Base-by-base conservation (phyloP, 192 early-diverging fungal species). In the Blastocladiella britannica region DNA sequence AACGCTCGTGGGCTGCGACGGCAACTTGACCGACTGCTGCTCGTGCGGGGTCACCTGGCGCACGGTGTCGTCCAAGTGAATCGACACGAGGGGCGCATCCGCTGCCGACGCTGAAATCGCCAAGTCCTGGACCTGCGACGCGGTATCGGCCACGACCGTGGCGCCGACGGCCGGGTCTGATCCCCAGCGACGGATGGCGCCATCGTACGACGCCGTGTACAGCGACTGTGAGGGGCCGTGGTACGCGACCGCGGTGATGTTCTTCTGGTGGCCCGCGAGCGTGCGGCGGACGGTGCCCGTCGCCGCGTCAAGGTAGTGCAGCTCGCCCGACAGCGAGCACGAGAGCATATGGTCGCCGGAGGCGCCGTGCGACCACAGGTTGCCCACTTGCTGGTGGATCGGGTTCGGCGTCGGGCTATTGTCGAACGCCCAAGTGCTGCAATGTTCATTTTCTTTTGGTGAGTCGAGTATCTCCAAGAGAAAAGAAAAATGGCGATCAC, bases 341-440 rank as follows among this genome's bases (percentile, higher is more conserved):
- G 81, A 80, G 51, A 97, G 55, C 5, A 94, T 60, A 55, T 79
- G 61, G 53, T 78, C 66, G 30, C 82, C 86, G n/a, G n/a, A n/a
- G n/a, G n/a, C n/a, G n/a, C n/a, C n/a, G n/a, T n/a, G n/a, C 27
- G 77, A 76, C 92, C 92, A 95, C 61, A 93, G 64, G 58, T 83
- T 85, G 54, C 94, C 94, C 24, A 97, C 83, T 70, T 97, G 94
- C 66, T 95, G 92, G 57, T 87, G 71, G 26, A n/a, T n/a, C n/a
- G n/a, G n/a, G n/a, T n/a, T n/a, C n/a, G n/a, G n/a, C n/a, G n/a
- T n/a, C n/a, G n/a, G n/a, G n/a, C n/a, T n/a, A n/a, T n/a, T n/a
- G n/a, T n/a, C n/a, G n/a, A n/a, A n/a, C n/a, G n/a, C n/a, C n/a
- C n/a, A n/a, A n/a, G n/a, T n/a, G n/a, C n/a, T n/a, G n/a, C n/a